Base-by-base conservation (phyloP, 495 filamentous ascomycete species). In the Xylaria venustula region DNA sequence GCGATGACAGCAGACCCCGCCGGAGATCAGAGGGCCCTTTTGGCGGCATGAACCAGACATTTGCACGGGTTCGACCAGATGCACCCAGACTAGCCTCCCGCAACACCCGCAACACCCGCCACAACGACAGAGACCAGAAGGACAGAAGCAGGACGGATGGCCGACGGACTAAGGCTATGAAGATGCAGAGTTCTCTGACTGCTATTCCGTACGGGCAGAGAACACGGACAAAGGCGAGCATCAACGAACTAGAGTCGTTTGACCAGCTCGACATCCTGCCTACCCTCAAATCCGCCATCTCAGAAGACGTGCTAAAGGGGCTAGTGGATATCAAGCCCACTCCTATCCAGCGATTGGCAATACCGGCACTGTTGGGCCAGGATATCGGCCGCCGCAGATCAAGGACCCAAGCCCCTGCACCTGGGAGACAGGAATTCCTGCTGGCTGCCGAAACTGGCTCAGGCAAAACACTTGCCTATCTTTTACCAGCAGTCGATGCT, bases 391-490 rank as follows among this genome's bases (percentile, higher is more conserved):
- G 58, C 40, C 54, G 58, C 37, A 58, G 51, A 48, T 59, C 46
- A 23, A 59, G 49, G 46, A 17, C 40, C 15, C 63, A 58, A 3
- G 42, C 60, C 11, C 62, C 72, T 22, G 48, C 57, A 0, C 25
- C 45, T 4, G 73, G 78, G n/a, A 83, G 83, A 63, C 79, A 88
- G 58, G 87, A 93, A 63, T 96, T 89, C 68, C 83, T 98, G 11
- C 80, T 98, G 17, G 94, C 95, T 0, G 94, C 95, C 11, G 94
- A 98, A 76, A 98, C 94, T 1, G 94, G 94, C 9, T 97, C 94
- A 2, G 94, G 94, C 54, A 98, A 98, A 75, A 98, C 94, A 1
- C 77, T 98, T 62, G 90, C 94, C 26, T 98, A 98, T 67, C 74
- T 97, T 23, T 68, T 96, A 19, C 95, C 94, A 0, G 75, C 85